phyloP scores from a whole-genome alignment of 228 moss, liverwort and hornwort genomes.

The Sphagnum fallax region DNA sequence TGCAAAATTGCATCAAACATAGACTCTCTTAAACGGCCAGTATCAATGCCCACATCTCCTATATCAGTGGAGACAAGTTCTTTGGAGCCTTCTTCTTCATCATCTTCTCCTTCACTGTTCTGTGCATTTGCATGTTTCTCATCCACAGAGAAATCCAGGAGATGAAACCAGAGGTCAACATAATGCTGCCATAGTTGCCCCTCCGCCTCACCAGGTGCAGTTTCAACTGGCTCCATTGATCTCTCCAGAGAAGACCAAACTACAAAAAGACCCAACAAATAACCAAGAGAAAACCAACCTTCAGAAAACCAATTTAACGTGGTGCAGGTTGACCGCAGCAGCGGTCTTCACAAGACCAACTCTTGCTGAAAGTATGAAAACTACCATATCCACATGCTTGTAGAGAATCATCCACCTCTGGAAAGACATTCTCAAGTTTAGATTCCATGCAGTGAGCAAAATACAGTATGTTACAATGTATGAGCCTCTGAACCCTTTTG shows the following conservation, averaged over 20 bases:
- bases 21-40: constrained; percentile 45
- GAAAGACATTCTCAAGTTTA: too few species aligned
- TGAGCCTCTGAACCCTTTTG: neutral
- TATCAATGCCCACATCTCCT: constrained; percentile 36
- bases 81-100: constrained; percentile 26
- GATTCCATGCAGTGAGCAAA: too few species aligned
- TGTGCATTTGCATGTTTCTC: constrained; percentile 2
- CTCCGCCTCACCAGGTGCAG: constrained; percentile 32
- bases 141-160: constrained; percentile 42
- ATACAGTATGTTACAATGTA: neutral
- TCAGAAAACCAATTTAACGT: too few species aligned
- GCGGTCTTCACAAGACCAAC: too few species aligned
- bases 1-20: constrained; percentile 70
- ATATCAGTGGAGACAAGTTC: constrained; percentile 31
- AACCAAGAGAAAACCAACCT: neutral
- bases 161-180: constrained; percentile 79
- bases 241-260: constrained; percentile 97
- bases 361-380: too few species aligned
- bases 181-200: constrained; percentile 75
- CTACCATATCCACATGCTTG: too few species aligned
- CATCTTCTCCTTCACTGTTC: constrained; percentile 15
- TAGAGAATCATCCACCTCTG: too few species aligned
- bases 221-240: constrained; percentile 70
- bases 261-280: constrained; percentile 17
- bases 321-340: too few species aligned